These are phyloP conservation scores for Eutrema yunnanense DNA, from an alignment of 345 rosid genomes.

Conservation along the genomic window DNA sequence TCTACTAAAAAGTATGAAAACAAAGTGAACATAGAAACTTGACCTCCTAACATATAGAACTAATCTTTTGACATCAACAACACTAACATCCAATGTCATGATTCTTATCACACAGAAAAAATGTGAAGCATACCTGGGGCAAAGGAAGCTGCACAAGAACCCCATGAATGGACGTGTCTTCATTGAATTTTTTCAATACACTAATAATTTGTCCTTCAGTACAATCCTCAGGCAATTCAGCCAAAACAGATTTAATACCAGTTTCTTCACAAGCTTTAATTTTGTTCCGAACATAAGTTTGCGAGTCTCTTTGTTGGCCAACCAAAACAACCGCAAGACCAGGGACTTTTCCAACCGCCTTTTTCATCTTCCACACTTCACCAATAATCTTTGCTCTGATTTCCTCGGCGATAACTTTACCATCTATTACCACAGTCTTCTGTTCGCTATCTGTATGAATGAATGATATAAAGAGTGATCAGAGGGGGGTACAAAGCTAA, in stretches of 20 bases:
- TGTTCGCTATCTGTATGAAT: conserved; percentile 37
- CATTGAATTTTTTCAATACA: conserved; percentile 45
- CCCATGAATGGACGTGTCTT: conserved; percentile 73
- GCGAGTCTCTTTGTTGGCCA: conserved; percentile 78
- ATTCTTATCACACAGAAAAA: conserved; percentile 7
- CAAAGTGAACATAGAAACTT: neutral
- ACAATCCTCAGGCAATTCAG: conserved; percentile 53
- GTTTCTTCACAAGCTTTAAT: conserved; percentile 76
- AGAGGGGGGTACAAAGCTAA: neutral
- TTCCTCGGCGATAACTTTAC: conserved; percentile 70
- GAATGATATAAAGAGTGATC: neutral
- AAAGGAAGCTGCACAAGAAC: conserved; percentile 94
- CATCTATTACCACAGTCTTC: conserved; percentile 56
- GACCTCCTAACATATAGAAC: neutral
- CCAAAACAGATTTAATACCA: conserved; percentile 69
- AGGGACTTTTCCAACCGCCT: conserved; percentile 57
- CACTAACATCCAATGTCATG: neutral
- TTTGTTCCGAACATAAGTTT: conserved; percentile 76
- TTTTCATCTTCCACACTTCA: conserved; percentile 75
- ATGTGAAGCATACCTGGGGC: conserved; percentile 59
- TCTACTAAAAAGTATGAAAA: neutral
- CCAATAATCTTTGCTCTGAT: conserved; percentile 49
- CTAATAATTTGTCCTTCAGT: conserved; percentile 46
- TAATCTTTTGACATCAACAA: neutral
- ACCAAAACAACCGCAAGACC: conserved; percentile 84